Conservation (phyloP, 129 eudicot genomes). For the Calendula officinalis region DNA sequence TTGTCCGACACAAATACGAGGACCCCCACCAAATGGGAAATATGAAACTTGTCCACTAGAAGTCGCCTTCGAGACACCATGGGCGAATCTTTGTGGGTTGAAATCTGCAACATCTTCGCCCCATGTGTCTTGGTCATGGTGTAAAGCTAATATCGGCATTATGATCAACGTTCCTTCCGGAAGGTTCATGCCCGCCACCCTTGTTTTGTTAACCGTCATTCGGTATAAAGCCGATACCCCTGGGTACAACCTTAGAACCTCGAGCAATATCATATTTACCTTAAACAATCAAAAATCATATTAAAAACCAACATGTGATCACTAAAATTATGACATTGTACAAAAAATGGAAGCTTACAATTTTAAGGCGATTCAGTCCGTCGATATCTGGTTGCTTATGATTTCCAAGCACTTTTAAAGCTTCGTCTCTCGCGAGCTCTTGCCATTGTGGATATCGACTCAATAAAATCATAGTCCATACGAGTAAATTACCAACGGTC, state of each 20-base stretch:
- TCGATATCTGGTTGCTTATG: conserved; percentile 24
- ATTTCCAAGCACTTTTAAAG: conserved; percentile 23
- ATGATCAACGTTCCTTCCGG: conserved; percentile 26
- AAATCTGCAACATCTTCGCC: conserved; percentile 27
- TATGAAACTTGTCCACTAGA: conserved; percentile 19
- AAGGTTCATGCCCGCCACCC: conserved; percentile 14
- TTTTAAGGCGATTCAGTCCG: conserved; percentile 29
- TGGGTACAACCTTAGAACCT: conserved; percentile 31
- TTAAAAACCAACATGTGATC: background rate
- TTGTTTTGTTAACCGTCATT: conserved; percentile 17
- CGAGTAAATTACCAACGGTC: conserved; percentile 23
- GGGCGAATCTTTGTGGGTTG: conserved; percentile 25
- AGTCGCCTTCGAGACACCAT: conserved; percentile 25
- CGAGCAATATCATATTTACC: conserved; percentile 31
- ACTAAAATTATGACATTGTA: background rate
- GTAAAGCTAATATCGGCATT: conserved; percentile 30
- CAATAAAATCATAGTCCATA: conserved; percentile 35
- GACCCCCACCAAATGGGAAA: conserved; percentile 39
- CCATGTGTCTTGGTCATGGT: conserved; percentile 34
- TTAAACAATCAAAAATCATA: conserved; percentile 7
- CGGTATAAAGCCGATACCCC: conserved; percentile 19
- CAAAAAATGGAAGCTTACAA: conserved; percentile 5
- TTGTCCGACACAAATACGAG: conserved; percentile 35
- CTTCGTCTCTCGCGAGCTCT: conserved; percentile 32
- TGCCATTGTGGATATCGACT: conserved; percentile 35